Evolutionary conservation across 352 stramenopile species (phyloP).

Genomic region (Bremia lactucae): DNA sequence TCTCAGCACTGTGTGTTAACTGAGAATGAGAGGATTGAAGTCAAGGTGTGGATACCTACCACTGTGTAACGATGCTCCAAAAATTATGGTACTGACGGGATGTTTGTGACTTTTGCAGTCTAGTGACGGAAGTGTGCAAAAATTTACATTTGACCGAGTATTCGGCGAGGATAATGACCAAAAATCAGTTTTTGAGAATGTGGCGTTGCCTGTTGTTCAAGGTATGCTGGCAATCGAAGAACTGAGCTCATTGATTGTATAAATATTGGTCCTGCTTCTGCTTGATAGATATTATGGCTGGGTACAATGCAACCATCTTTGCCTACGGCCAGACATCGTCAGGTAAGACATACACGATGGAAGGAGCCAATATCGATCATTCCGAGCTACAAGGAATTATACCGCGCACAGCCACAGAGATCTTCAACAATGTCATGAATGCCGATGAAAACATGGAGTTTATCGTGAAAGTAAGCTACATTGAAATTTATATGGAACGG

Average conservation of each 20-base stretch:
- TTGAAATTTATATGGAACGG: conserved; percentile 95
- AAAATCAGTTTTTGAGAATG: conserved; percentile 82
- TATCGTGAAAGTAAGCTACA: conserved; percentile 88
- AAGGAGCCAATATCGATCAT: conserved; percentile 70
- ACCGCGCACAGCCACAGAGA: conserved; percentile 75
- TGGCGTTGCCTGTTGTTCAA: conserved; percentile 81
- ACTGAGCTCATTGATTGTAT: conserved; percentile 4
- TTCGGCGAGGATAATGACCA: conserved; percentile 80
- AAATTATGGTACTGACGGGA: not conserved
- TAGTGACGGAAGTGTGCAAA: conserved; percentile 46
- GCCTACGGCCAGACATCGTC: conserved; percentile 88
- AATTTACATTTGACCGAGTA: conserved; percentile 86
- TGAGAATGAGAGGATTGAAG: conserved; percentile 44
- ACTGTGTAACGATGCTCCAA: not conserved
- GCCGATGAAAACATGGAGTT: conserved; percentile 89
- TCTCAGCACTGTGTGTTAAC: conserved; percentile 47
- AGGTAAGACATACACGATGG: conserved; percentile 37
- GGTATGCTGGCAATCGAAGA: conserved; percentile 44
- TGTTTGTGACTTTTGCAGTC: conserved; percentile 18
- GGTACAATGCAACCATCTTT: conserved; percentile 92
- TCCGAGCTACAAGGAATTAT: conserved; percentile 80
- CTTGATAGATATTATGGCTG: conserved; percentile 76
- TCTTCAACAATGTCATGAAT: conserved; percentile 81
- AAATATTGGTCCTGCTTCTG: conserved; percentile 1
- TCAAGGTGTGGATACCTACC: conserved; percentile 29